A percentile compares a stretch with the other conserved stretches of the same genome.
Evolutionary conservation across 768 basidiomycete species (phyloP).

Genomic region (Fistulinella prunicolor): DNA sequence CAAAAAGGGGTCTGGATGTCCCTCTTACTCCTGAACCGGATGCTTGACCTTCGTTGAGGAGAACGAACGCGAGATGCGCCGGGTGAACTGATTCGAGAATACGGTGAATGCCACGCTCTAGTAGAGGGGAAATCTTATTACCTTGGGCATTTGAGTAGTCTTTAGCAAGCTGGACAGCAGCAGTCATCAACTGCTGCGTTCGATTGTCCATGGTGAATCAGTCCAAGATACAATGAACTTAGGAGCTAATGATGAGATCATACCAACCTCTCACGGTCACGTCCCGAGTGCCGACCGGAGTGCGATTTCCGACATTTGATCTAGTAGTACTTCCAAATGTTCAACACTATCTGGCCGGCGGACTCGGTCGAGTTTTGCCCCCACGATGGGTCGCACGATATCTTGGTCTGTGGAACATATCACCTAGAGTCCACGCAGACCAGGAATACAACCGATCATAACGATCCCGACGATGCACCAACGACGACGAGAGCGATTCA

Average conservation of each 20-base stretch:
- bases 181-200: slow-evolving; percentile 63
- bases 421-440: slow-evolving; percentile 51
- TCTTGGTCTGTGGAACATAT: slow-evolving; percentile 92
- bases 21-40: slow-evolving; percentile 31
- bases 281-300: no score
- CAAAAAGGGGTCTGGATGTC: slow-evolving; percentile 60
- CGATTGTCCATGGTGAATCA: slow-evolving; percentile 69
- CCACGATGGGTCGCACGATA: slow-evolving; percentile 47
- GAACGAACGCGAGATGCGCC: slow-evolving; percentile 74
- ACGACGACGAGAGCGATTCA: slow-evolving; percentile 25
- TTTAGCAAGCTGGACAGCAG: slow-evolving; percentile 76
- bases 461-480: slow-evolving; percentile 3
- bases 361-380: slow-evolving; percentile 94
- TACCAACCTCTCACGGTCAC: slow-evolving; percentile 7
- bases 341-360: slow-evolving; percentile 80
- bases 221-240: no score
- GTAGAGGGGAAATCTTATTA: slow-evolving; percentile 25
- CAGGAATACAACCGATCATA: not conserved
- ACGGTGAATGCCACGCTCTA: not conserved
- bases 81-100: slow-evolving; percentile 58
- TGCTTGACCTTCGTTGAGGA: slow-evolving; percentile 65
- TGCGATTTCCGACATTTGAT: not conserved
- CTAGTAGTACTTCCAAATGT: no score
- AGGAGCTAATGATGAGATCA: no score
- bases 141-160: slow-evolving; percentile 84